Base-by-base conservation (phyloP, 768 basidiomycete species). In the Rhodotorula taiwanensis region DNA sequence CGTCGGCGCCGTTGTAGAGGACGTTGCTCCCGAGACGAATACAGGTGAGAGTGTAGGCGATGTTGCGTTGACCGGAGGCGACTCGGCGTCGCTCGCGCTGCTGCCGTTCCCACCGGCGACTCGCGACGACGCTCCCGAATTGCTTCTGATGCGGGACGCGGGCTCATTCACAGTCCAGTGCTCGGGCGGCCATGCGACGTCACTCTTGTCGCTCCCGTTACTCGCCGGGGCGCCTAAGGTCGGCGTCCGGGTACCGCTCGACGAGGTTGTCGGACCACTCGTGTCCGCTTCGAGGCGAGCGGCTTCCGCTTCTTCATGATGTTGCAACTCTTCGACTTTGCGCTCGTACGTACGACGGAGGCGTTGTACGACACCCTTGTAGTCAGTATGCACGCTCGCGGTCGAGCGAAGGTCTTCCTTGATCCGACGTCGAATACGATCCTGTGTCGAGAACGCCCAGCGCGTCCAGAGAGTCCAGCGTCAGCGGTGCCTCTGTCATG, bases 271-370 rank as follows among this genome's bases (percentile, higher is more conserved):
- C 5, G 28, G 25, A 10, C 47, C n/a, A 4, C 10, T 20, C 25
- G 45, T 27, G 48, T 49, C 27, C 21, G 39, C 49, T 45, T 49
- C 34, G 21, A 52, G 54, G 20, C 57, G 57, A 18, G 49, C 21
- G 41, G 56, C 31, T 45, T 69, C 67, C 10, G 52, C 60, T 41
- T 64, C 66, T 33, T 70, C 62, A 30, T 69, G 64, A 23, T 63
- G 44, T 49, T 62, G 42, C 25, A 70, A 63, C 41, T 70, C 69
- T 30, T 73, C 72, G 27, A 71, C 68, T 21, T 62, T 68, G n/a
- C 67, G 62, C 56, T 73, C 65, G 64, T 73, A 73, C 27, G 52
- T 52, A 36, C 63, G 54, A 21, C 69, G 53, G 16, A 71, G 41
- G 6, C 69, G 66, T 1, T 30, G 44, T 5, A 69, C 69, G 45